Evolutionary conservation across 2,329 filamentous ascomycete species (phyloP), one percentile per base, ranked within the genome.

Genomic region (Immersiporthe knoxdaviesiana): DNA sequence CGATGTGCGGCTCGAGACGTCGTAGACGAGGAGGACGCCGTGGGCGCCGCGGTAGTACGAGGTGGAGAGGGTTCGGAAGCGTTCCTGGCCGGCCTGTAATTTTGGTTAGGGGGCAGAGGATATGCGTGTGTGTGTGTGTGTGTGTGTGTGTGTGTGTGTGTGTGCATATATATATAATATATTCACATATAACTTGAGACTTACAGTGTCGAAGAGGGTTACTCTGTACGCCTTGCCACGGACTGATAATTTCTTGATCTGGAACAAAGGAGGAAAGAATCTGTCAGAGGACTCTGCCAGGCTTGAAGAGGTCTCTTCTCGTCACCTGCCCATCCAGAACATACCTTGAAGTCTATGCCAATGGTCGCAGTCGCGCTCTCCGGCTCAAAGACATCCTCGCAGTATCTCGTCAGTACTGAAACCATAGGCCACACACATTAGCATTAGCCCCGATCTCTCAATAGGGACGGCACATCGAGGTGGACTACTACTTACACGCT

Each of bases 381-480:
- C 6, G 84, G 81, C 69, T 88, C 85, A 73, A 87, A 88, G 73
- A 86, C 84, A 74, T 87, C 84, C 71, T 87, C 84, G 75, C 84
- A 86, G 72, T 87, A 88, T 73, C 85, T 79, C 70, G 84, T 81
- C 61, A 87, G 78, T 70, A 87, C 84, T 86, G 27, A 3, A 24
- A 4, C 8, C 35, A 8, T 35, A 8, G 35, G 35, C 8, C 16
- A 39, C 52, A 27, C 24, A 56, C 4, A 16, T n/a, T n/a, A 56
- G 27, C 27, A 30, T 56, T 30, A 54, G 24, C 50, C n/a, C 50
- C n/a, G 50, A 14, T 27, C 50, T 4, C 35, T 27, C 5, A 16
- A 7, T 16, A 16, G 11, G 27, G n/a, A 4, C 2, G 24, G 50
- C 47, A 54, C 21, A 3, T 44, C 16, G 16, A 44, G 37, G 14